Percentiles rank a stretch among this genome's conserved stretches.
These are phyloP conservation scores for Sistotremastrum niveocremeum DNA, from an alignment of 768 basidiomycete species.

Conservation along the genomic window DNA sequence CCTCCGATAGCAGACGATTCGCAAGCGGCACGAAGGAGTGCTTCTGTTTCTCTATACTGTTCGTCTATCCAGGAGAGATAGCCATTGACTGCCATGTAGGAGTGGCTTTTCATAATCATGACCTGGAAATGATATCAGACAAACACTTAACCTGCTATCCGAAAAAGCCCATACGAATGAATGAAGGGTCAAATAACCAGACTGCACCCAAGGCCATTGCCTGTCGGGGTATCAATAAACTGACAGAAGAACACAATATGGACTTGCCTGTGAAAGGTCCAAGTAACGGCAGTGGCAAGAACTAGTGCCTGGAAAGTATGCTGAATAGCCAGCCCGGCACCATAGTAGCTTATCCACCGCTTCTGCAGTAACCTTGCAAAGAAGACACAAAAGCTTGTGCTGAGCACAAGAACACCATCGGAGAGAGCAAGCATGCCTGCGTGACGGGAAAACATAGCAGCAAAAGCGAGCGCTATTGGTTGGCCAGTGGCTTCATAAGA, in stretches of 20 bases:
- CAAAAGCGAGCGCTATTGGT: constrained; percentile 68
- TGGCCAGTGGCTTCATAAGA: constrained; percentile 69
- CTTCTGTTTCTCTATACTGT: constrained; percentile 30
- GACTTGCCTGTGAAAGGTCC: constrained; percentile 76
- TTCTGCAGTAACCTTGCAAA: constrained; percentile 65
- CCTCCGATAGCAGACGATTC: constrained; percentile 37
- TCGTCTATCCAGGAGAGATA: constrained; percentile 47
- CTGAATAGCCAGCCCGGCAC: constrained; percentile 64
- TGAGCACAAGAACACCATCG: constrained; percentile 68
- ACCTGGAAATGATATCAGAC: constrained; percentile 24
- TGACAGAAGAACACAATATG: background rate
- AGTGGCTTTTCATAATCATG: constrained; percentile 95
- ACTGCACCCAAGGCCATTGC: constrained; percentile 97
- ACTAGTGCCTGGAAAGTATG: constrained; percentile 66
- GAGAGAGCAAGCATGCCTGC: constrained; percentile 69
- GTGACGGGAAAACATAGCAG: constrained; percentile 77
- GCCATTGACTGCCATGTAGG: constrained; percentile 82
- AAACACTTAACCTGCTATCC: constrained; percentile 4
- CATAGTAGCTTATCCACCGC: constrained; percentile 74
- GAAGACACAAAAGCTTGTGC: constrained; percentile 68
- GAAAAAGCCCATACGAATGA: constrained; percentile 45
- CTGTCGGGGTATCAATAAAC: constrained; percentile 21
- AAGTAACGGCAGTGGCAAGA: constrained; percentile 61
- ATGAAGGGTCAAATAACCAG: constrained; percentile 79
- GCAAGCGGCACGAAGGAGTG: constrained; percentile 33